A percentile compares a stretch with the other conserved stretches of the same genome.
Evolutionary conservation across 345 rosid genomes (phyloP).

Genomic region (Brassica rapa): DNA sequence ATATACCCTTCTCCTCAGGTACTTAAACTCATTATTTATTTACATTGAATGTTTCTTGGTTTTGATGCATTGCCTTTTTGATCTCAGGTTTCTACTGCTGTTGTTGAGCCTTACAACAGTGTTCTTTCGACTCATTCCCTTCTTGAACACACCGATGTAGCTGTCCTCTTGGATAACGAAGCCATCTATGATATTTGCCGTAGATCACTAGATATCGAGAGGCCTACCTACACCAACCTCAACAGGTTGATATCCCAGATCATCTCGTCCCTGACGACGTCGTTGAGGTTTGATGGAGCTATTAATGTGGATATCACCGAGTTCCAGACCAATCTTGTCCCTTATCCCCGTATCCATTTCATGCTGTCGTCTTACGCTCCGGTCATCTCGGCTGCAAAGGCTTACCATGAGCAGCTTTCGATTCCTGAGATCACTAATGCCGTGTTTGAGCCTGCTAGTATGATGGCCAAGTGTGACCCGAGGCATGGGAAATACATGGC

Average conservation of each 20-base stretch:
- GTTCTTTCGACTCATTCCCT: constrained; percentile 69
- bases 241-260: constrained; percentile 71
- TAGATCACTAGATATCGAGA: constrained; percentile 60
- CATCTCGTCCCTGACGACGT: constrained; percentile 66
- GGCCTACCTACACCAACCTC: constrained; percentile 68
- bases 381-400: constrained; percentile 69
- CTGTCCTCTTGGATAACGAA: constrained; percentile 72
- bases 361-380: constrained; percentile 76
- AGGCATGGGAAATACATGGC: constrained; percentile 75
- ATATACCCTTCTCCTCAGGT: constrained; percentile 74
- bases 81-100: constrained; percentile 56
- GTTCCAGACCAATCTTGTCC: constrained; percentile 70
- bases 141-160: constrained; percentile 68
- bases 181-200: constrained; percentile 67
- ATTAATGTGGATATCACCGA: constrained; percentile 69
- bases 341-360: constrained; percentile 70
- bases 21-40: background rate
- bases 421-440: constrained; percentile 71
- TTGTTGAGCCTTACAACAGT: constrained; percentile 72
- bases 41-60: constrained; percentile 1
- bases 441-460: constrained; percentile 68
- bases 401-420: constrained; percentile 67
- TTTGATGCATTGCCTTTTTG: background rate
- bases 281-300: constrained; percentile 63
- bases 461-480: constrained; percentile 80